Base-by-base conservation (phyloP, 164 flowering plant species). In the Piper betle region DNA sequence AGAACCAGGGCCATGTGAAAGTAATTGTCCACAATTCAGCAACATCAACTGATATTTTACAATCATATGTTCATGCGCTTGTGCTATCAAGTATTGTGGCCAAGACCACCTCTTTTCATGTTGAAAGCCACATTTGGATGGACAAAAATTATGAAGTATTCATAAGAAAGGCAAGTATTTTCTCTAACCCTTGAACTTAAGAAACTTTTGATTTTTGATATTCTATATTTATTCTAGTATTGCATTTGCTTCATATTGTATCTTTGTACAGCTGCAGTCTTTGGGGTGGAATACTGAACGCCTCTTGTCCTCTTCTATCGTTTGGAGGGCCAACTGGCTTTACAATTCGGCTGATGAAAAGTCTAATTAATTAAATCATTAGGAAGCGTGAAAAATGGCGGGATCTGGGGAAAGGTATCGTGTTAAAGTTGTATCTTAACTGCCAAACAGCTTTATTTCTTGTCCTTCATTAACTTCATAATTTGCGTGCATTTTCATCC, bases 211-310 rank as follows among this genome's bases (percentile, higher is more conserved):
- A 6, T 19, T 57, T 57, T 5, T 15, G 8, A n/a, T 57, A 6
- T 16, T 18, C 41, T n/a, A 5, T 57, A 39, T 61, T 43, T 39
- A 17, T 61, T 10, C 15, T 12, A 17, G 52, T 7, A n/a, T 63
- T 54, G 55, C 12, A 11, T 10, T 3, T 39, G 43, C 6, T 1
- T 10, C 5, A 18, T 37, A 48, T 43, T 38, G n/a, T 42, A n/a
- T 62, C 61, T 40, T 5, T 59, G 68, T 71, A 78, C 95, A 94
- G 99, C 77, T 88, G 7, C 80, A 72, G 60, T 63, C 78, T 58
- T 73, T 76, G 8, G 90, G 96, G 54, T 94, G 99, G 99, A 91
- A 80, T 69, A 80, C 88, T 11, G 96, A 85, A 56, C 86, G 96
- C 4, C 88, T 91, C 46, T 69, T 91, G 48, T 77, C 87, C 8